These are phyloP conservation scores for Graphiopsis chlorocephala DNA, from an alignment of 2,329 filamentous ascomycete species.

Conservation along the genomic window DNA sequence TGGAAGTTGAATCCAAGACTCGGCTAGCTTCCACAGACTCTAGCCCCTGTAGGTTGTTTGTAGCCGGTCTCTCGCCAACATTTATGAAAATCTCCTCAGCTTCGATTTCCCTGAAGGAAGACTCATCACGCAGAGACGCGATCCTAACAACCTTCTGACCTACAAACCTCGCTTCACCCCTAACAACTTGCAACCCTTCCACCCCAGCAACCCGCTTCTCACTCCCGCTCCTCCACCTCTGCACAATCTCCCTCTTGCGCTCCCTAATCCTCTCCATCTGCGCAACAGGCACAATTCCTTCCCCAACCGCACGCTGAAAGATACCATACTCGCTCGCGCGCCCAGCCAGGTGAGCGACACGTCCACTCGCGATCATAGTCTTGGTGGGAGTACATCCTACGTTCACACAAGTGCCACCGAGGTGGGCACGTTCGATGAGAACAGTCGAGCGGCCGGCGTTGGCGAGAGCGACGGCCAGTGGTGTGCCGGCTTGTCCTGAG, in stretches of 20 bases:
- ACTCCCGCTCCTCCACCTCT: conserved; percentile 49
- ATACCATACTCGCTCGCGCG: conserved; percentile 50
- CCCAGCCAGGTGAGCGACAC: conserved; percentile 47
- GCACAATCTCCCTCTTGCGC: conserved; percentile 54
- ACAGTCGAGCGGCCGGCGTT: conserved; percentile 45
- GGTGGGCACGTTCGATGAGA: conserved; percentile 49
- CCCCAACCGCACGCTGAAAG: conserved; percentile 22
- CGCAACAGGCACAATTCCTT: conserved; percentile 23
- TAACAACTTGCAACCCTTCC: conserved; percentile 46
- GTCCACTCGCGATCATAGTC: conserved; percentile 60
- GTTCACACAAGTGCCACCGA: conserved; percentile 87
- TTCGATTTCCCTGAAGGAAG: background rate
- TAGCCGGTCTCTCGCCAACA: background rate
- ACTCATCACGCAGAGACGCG: background rate
- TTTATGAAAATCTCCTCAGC: conserved; percentile 6
- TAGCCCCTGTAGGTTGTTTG: conserved; percentile 23
- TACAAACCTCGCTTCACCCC: conserved; percentile 47
- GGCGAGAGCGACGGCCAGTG: conserved; percentile 49
- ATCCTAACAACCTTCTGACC: conserved; percentile 29
- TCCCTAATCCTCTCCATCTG: conserved; percentile 52
- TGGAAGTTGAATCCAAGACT: conserved; percentile 48
- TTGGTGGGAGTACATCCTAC: conserved; percentile 90
- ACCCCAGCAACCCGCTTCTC: conserved; percentile 40
- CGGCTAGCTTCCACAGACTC: conserved; percentile 33
- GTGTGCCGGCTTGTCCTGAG: conserved; percentile 53